phyloP scores from a whole-genome alignment of 768 basidiomycete species.

The Trametes elegans region DNA sequence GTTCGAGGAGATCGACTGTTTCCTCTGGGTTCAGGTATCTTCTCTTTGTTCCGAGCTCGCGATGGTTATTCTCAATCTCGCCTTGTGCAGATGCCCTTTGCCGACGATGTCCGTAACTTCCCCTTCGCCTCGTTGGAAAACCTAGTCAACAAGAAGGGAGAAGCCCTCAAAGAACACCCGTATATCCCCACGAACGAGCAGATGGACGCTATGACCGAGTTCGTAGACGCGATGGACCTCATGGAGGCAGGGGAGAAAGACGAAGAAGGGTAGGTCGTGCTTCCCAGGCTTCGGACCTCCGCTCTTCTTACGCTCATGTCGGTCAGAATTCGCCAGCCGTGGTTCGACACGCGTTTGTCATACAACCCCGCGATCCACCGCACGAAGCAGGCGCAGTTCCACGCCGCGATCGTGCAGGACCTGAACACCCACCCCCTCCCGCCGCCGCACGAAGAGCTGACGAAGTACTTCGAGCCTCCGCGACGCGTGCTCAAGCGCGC shows the following conservation, averaged over 20 bases:
- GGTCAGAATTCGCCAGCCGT: conserved; percentile 56
- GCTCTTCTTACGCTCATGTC: neutral
- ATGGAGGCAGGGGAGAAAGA: conserved; percentile 73
- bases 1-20: conserved; percentile 65
- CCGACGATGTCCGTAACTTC: conserved; percentile 89
- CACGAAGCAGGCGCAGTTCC: conserved; percentile 90
- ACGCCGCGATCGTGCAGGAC: conserved; percentile 76
- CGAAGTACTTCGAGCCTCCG: conserved; percentile 84
- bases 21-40: conserved; percentile 88
- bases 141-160: conserved; percentile 74
- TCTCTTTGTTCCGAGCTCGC: too few species aligned
- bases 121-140: conserved; percentile 79
- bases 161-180: conserved; percentile 70
- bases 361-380: conserved; percentile 92
- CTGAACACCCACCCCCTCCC: conserved; percentile 72
- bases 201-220: conserved; percentile 76
- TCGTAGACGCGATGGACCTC: conserved; percentile 89
- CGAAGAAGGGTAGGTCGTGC: conserved; percentile 60
- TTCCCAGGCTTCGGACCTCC: neutral
- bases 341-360: conserved; percentile 76
- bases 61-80: neutral
- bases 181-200: conserved; percentile 81
- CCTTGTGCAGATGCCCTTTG: conserved; percentile 81
- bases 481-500: conserved; percentile 62
- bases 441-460: conserved; percentile 81